Conservation (phyloP, 805 yeast species). For the Ogataea allantospora region DNA sequence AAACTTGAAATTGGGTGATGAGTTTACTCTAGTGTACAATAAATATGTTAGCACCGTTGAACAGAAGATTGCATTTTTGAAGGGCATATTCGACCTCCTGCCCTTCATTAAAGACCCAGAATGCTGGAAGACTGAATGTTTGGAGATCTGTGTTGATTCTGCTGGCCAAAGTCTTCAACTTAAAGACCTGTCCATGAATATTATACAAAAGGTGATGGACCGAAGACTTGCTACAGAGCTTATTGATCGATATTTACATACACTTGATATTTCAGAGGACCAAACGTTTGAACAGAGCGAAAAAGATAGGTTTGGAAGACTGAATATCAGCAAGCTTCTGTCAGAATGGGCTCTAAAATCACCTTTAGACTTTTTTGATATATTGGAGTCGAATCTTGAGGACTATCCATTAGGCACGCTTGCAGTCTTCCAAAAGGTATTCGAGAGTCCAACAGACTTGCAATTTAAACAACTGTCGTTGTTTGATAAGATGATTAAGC, state of each 20-base stretch:
- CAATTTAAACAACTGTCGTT: not conserved
- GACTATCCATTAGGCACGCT: not conserved
- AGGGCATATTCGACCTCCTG: constrained; percentile 35
- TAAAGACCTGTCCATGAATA: constrained; percentile 4
- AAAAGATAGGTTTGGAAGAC: constrained; percentile 45
- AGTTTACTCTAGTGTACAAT: constrained; percentile 2
- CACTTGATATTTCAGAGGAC: constrained; percentile 7
- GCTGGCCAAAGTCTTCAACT: constrained; percentile 49
- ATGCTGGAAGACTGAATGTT: constrained; percentile 51
- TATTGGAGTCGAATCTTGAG: constrained; percentile 37
- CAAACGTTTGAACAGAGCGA: constrained; percentile 39
- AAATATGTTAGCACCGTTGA: constrained; percentile 22
- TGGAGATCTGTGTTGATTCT: constrained; percentile 54
- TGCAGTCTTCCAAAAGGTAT: constrained; percentile 1
- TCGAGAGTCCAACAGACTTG: not conserved
- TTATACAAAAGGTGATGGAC: constrained; percentile 12
- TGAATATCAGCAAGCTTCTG: constrained; percentile 42
- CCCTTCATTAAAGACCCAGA: constrained; percentile 33
- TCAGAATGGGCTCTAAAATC: constrained; percentile 41
- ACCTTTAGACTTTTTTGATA: constrained; percentile 36
- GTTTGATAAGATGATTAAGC: not conserved
- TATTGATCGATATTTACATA: constrained; percentile 26
- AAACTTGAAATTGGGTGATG: constrained; percentile 4
- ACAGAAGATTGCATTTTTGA: constrained; percentile 40
- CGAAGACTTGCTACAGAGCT: constrained; percentile 16